Conservation (phyloP, 2,329 filamentous ascomycete genomes). For the Acephala macrosclerotiorum region DNA sequence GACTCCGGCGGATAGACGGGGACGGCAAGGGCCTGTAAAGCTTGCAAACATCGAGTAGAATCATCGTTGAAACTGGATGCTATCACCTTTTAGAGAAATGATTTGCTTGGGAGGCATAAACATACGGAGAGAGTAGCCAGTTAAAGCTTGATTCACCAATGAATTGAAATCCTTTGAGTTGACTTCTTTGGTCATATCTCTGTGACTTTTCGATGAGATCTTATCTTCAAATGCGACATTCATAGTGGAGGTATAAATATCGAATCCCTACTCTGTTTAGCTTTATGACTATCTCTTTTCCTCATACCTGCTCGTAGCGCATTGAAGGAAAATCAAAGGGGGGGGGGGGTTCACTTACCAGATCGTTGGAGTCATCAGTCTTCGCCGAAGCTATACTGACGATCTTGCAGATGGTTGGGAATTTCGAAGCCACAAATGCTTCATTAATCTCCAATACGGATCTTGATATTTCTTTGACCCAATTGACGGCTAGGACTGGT, state of each 20-base stretch:
- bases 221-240: background rate
- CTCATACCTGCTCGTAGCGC: too few species aligned
- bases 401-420: constrained; percentile 5
- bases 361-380: background rate
- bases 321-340: too few species aligned
- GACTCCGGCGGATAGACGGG: background rate
- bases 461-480: constrained; percentile 16
- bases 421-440: constrained; percentile 6
- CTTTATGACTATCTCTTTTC: too few species aligned
- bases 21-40: constrained; percentile 8
- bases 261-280: background rate
- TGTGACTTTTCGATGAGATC: background rate
- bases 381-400: background rate
- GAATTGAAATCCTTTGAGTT: background rate
- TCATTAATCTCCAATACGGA: constrained; percentile 14
- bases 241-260: background rate
- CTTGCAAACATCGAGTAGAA: background rate
- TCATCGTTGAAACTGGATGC: constrained; percentile 6
- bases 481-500: constrained; percentile 3
- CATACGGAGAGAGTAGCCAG: constrained; percentile 7
- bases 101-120: background rate
- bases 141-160: background rate
- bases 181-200: background rate
- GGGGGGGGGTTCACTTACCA: background rate
- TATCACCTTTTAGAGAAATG: background rate